Conservation (phyloP, 345 rosid species). For the Schrenkiella parvula region DNA sequence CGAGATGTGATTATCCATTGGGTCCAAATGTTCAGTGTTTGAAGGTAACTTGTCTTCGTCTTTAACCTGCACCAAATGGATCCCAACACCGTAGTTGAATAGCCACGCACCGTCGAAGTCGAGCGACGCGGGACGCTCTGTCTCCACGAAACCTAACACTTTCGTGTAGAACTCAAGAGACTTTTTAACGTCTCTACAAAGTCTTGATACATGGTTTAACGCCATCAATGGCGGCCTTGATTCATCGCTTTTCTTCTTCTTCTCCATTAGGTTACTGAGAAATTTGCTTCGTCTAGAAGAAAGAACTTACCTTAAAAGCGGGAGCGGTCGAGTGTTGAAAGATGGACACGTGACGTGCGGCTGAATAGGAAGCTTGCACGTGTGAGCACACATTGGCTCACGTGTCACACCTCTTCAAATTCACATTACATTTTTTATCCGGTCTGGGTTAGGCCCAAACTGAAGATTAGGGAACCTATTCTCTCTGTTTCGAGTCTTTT, state of each 20-base stretch:
- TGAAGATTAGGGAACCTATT: neutral
- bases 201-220: slow-evolving; percentile 64
- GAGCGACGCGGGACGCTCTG: slow-evolving; percentile 46
- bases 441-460: neutral
- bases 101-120: slow-evolving; percentile 68
- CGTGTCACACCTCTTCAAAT: slow-evolving; percentile 19
- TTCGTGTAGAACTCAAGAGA: slow-evolving; percentile 57
- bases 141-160: slow-evolving; percentile 57
- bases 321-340: neutral
- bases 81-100: slow-evolving; percentile 69
- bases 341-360: slow-evolving; percentile 29
- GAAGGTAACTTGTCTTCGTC: slow-evolving; percentile 46
- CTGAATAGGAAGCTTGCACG: slow-evolving; percentile 34
- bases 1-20: slow-evolving; percentile 74
- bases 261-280: neutral
- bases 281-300: neutral
- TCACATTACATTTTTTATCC: neutral
- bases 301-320: slow-evolving; percentile 5
- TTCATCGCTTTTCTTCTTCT: neutral
- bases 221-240: slow-evolving; percentile 49
- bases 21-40: slow-evolving; percentile 33
- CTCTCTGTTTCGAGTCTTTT: neutral
- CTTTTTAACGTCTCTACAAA: slow-evolving; percentile 50
- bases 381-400: neutral
- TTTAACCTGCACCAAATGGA: slow-evolving; percentile 54